These are phyloP conservation scores for Actinidia chinensis DNA, from an alignment of 179 eudicot genomes.

Conservation along the genomic window DNA sequence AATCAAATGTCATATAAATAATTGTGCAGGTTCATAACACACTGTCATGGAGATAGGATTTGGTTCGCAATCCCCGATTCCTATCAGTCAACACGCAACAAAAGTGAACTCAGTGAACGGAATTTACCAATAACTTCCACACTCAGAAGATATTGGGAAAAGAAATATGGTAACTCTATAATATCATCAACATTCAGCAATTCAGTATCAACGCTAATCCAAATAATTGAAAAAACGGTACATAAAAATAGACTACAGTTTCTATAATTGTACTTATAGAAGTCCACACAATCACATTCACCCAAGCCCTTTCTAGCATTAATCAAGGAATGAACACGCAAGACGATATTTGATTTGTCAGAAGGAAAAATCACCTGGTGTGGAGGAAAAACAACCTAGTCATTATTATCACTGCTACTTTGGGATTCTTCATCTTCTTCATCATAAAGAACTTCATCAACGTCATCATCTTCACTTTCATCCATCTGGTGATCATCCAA, in stretches of 20 bases:
- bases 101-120: not conserved
- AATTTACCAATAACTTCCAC: not conserved
- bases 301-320: not conserved
- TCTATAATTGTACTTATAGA: not conserved
- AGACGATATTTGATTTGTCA: not conserved
- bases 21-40: not conserved
- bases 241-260: slow-evolving; percentile 7
- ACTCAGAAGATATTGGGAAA: not conserved
- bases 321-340: not conserved
- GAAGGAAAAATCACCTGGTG: slow-evolving; percentile 9
- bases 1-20: not conserved
- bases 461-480: slow-evolving; percentile 69
- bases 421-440: slow-evolving; percentile 61
- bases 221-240: not conserved
- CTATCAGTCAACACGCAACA: not conserved
- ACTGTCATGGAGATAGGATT: not conserved
- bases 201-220: not conserved
- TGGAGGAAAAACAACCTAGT: slow-evolving; percentile 18
- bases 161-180: not conserved
- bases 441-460: slow-evolving; percentile 64
- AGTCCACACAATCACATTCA: not conserved
- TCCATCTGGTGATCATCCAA: slow-evolving; percentile 33
- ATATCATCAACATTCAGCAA: not conserved
- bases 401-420: slow-evolving; percentile 47
- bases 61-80: too few species aligned